A percentile compares a stretch with the other conserved stretches of the same genome.
Conservation (phyloP, 352 stramenopile species). For the Pythium dissotocum region DNA sequence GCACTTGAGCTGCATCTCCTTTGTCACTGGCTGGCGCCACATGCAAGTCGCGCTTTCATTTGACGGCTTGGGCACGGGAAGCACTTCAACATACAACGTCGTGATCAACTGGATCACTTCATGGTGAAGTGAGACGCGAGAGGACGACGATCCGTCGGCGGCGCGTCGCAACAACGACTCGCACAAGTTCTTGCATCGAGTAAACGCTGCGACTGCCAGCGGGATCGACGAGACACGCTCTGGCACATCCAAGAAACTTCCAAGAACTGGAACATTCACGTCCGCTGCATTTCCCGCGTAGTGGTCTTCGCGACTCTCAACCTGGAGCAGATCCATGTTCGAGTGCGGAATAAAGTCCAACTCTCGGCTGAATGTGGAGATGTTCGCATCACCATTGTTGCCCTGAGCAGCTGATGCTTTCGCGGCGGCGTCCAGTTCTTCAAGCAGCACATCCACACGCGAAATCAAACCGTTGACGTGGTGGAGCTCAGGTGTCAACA, state of each 20-base stretch:
- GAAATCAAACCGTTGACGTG: slow-evolving; percentile 60
- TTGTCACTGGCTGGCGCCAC: slow-evolving; percentile 68
- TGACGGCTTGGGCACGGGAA: slow-evolving; percentile 60
- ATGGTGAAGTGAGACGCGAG: slow-evolving; percentile 84
- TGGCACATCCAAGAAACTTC: slow-evolving; percentile 85
- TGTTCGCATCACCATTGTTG: neutral
- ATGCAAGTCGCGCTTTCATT: slow-evolving; percentile 47
- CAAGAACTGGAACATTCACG: slow-evolving; percentile 57
- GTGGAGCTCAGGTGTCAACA: slow-evolving; percentile 38
- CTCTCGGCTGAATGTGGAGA: slow-evolving; percentile 31
- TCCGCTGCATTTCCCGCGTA: slow-evolving; percentile 82
- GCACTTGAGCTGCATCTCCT: slow-evolving; percentile 83
- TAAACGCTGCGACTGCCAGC: slow-evolving; percentile 77
- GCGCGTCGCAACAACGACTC: slow-evolving; percentile 78
- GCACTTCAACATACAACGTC: slow-evolving; percentile 76
- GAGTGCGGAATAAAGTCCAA: slow-evolving; percentile 51
- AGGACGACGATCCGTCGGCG: slow-evolving; percentile 88
- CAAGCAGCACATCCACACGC: slow-evolving; percentile 47
- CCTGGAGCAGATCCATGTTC: slow-evolving; percentile 63
- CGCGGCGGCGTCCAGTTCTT: slow-evolving; percentile 27
- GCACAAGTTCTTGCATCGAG: slow-evolving; percentile 75
- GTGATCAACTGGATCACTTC: slow-evolving; percentile 89
- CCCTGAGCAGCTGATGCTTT: slow-evolving; percentile 6
- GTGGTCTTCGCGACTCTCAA: slow-evolving; percentile 58
- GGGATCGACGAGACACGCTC: slow-evolving; percentile 75